These are phyloP conservation scores for Aschersonia sp. DNA, from an alignment of 2,329 filamentous ascomycete genomes.

Conservation along the genomic window DNA sequence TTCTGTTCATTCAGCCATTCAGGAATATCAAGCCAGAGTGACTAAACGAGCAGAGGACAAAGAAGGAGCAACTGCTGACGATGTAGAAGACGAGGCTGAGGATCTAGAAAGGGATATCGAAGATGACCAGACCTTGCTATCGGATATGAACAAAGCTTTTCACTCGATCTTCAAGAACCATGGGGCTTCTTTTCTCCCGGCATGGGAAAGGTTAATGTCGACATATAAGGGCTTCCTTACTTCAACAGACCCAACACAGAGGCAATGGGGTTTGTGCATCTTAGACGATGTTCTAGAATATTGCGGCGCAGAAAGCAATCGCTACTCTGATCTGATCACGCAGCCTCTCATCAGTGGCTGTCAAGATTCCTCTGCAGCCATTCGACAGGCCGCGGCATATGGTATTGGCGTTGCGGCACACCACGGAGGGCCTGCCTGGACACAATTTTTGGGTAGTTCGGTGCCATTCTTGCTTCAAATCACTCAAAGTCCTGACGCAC, in stretches of 20 bases:
- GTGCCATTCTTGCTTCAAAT: constrained; percentile 76
- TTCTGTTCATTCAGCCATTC: constrained; percentile 68
- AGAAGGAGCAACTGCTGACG: constrained; percentile 57
- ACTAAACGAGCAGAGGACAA: constrained; percentile 72
- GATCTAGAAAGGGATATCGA: constrained; percentile 85
- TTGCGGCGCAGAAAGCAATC: constrained; percentile 77
- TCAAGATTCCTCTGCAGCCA: constrained; percentile 73
- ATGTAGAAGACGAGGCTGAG: constrained; percentile 80
- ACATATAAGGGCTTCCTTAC: constrained; percentile 80
- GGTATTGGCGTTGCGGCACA: constrained; percentile 92
- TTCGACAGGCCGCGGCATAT: constrained; percentile 90
- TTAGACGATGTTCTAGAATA: constrained; percentile 98
- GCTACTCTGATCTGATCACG: constrained; percentile 75
- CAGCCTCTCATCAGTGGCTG: constrained; percentile 79
- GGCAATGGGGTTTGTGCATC: constrained; percentile 98
- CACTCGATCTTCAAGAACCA: constrained; percentile 99
- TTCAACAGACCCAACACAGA: constrained; percentile 72
- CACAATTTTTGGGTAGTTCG: constrained; percentile 69
- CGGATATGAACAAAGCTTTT: constrained; percentile 99
- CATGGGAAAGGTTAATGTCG: constrained; percentile 74
- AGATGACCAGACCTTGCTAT: constrained; percentile 90
- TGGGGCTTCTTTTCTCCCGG: constrained; percentile 64
- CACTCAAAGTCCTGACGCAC: constrained; percentile 64
- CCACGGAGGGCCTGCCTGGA: constrained; percentile 76
- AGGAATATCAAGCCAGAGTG: constrained; percentile 87